Conservation (phyloP, 1,284 basidiomycete species). For the Heliocybe sulcata region DNA sequence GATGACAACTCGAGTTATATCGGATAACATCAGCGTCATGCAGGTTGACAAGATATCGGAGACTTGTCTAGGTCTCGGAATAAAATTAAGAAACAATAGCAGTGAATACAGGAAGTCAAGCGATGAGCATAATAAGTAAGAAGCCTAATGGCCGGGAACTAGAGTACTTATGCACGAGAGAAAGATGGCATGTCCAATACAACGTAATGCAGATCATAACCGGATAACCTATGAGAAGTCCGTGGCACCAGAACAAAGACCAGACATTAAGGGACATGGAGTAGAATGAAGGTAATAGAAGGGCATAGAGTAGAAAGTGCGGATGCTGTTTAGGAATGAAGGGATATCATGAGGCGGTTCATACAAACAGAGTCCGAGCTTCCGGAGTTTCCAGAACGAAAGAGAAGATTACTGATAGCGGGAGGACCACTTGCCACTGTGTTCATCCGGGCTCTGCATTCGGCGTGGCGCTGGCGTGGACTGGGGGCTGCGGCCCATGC, state of each 20-base stretch:
- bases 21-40: neutral
- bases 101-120: neutral
- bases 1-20: neutral
- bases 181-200: neutral
- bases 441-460: constrained; percentile 24
- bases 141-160: neutral
- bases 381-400: too few species aligned
- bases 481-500: constrained; percentile 25
- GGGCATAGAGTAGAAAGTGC: neutral
- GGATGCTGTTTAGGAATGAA: neutral
- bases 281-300: neutral
- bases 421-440: constrained; percentile 38
- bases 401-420: neutral
- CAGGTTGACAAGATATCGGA: neutral
- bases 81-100: neutral
- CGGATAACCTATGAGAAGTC: neutral
- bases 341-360: neutral
- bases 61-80: neutral
- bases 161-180: neutral
- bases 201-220: neutral
- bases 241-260: neutral
- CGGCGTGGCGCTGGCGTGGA: constrained; percentile 12
- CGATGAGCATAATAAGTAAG: neutral
- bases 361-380: too few species aligned
- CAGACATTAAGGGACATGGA: neutral